A percentile compares a stretch with the other conserved stretches of the same genome.
phyloP scores from a whole-genome alignment of 176 grass and related monocot genomes.

The Miscanthus lutarioriparius region DNA sequence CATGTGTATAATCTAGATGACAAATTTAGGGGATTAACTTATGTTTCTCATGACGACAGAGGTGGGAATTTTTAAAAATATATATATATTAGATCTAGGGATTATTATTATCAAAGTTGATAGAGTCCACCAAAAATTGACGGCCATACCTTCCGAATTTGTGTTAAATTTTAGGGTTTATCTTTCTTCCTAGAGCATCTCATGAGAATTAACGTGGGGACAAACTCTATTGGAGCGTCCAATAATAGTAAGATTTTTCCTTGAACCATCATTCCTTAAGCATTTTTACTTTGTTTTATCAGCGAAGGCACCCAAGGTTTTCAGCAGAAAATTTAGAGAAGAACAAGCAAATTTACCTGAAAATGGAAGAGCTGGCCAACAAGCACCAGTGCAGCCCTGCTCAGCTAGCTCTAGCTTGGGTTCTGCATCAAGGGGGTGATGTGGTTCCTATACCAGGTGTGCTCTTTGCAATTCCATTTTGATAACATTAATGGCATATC shows the following conservation, averaged over 20 bases:
- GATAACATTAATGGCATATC: background rate
- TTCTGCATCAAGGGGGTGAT: conserved; percentile 74
- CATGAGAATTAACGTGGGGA: background rate
- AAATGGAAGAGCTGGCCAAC: conserved; percentile 46
- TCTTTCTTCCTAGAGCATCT: no score
- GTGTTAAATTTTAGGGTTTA: no score
- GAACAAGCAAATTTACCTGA: conserved; percentile 60
- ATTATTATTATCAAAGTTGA: no score
- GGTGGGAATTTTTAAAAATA: no score
- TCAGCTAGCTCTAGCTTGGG: conserved; percentile 79
- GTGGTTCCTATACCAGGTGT: conserved; percentile 82
- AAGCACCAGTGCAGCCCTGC: conserved; percentile 64
- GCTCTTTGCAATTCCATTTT: background rate
- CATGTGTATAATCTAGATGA: no score
- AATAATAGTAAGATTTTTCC: background rate
- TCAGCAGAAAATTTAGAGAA: conserved; percentile 67
- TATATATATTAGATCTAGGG: no score
- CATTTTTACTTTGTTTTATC: background rate
- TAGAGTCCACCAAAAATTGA: no score
- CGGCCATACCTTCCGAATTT: no score
- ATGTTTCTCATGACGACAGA: no score
- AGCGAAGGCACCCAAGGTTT: conserved; percentile 63
- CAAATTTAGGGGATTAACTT: no score
- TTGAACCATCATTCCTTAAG: background rate
- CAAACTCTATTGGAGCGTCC: background rate